Base-by-base conservation (phyloP, 2,329 filamentous ascomycete genomes). In the Zymoseptoria crescenta region DNA sequence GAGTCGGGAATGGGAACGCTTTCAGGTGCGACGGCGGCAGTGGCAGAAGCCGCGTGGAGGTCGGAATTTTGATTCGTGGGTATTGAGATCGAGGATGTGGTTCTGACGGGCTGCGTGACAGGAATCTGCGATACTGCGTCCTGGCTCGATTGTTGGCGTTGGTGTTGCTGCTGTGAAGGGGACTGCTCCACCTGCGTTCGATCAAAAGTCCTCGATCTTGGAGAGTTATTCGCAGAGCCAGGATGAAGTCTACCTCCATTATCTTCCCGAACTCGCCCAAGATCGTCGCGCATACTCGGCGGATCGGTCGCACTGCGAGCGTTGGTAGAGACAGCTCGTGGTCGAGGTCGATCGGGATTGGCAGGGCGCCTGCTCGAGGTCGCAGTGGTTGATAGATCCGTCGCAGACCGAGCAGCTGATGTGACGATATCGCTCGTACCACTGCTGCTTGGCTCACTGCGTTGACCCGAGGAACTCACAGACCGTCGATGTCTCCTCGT, bases 331-430 rank as follows among this genome's bases (percentile, higher is more conserved):
- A 72, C 65, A 49, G 75, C 70, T 24, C 74, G 67, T 54, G 70
- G 69, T 49, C 72, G 61, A 51, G 66, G 61, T 61, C 67, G 56
- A 30, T 64, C 56, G 49, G 60, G 58, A n/a, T 67, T 63, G 6
- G 70, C 69, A 2, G 69, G 69, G n/a, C 51, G 9, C n/a, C 24
- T 45, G 35, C 35, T 45, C 4, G 35, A 45, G 9, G 51, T 52
- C 24, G 51, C 24, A 24, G 67, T 63, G 8, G 73, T 71, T 8
- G 73, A 73, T 1, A 91, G 74, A 68, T 91, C 87, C 1, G 83
- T 87, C 52, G 86, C 82, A 19, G 88, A 89, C 21, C 82, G 81
- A 21, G 82, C 77, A 10, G 83, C 80, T 49, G 81, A 79, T 55
- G 79, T 75, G 27, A 75, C 30, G 10, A 60, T 27, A 19, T 52